These are phyloP conservation scores for Coemansia sp. DNA, from an alignment of 192 early-diverging fungal species.

Conservation along the genomic window DNA sequence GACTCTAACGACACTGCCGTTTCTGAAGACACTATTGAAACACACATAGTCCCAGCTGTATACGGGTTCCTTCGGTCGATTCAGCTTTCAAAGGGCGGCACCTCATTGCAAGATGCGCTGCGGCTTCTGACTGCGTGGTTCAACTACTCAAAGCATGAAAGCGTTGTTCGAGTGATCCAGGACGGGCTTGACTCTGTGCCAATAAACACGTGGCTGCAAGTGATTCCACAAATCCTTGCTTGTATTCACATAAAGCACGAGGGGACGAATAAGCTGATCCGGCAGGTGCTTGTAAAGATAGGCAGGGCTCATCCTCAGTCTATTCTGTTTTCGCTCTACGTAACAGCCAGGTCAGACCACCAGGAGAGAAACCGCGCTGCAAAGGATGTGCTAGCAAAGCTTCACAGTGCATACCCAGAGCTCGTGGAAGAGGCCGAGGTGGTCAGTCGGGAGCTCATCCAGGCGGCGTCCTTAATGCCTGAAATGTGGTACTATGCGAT, in stretches of 20 bases:
- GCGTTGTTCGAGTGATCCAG: conserved; percentile 79
- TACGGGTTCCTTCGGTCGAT: conserved; percentile 94
- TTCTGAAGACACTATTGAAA: conserved; percentile 62
- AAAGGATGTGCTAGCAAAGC: conserved; percentile 84
- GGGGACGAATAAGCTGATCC: conserved; percentile 80
- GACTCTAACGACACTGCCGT: conserved; percentile 64
- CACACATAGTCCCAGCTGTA: conserved; percentile 74
- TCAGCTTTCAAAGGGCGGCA: conserved; percentile 77
- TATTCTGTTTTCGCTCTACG: conserved; percentile 90
- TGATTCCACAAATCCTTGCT: conserved; percentile 97
- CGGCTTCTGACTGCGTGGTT: conserved; percentile 94
- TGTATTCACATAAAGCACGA: conserved; percentile 80
- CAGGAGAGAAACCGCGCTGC: conserved; percentile 66
- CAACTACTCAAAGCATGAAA: conserved; percentile 86
- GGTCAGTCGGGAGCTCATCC: conserved; percentile 92
- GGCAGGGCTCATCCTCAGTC: conserved; percentile 96
- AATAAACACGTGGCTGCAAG: conserved; percentile 95
- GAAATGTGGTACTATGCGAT: conserved; percentile 96
- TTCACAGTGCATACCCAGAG: conserved; percentile 75
- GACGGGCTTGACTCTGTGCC: conserved; percentile 82
- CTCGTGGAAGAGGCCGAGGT: conserved; percentile 87
- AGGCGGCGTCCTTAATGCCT: conserved; percentile 91
- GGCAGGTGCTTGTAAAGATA: conserved; percentile 85
- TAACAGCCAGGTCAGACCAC: conserved; percentile 89
- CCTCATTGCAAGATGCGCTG: conserved; percentile 91